A percentile compares a stretch with the other conserved stretches of the same genome.
phyloP scores from a whole-genome alignment of 2,329 filamentous ascomycete species.

The Fusarium sp. region DNA sequence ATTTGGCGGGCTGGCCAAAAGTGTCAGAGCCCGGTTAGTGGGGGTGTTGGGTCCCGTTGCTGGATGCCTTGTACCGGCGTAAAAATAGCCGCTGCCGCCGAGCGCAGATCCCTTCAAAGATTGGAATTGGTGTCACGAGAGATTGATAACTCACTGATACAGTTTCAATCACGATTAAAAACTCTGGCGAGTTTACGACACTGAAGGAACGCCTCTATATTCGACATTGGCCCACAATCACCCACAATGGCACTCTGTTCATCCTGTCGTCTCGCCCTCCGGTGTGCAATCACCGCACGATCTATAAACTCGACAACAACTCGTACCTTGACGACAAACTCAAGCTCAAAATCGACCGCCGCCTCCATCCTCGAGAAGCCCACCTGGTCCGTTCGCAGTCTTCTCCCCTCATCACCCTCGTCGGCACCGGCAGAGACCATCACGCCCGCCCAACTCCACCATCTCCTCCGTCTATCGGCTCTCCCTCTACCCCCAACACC shows the following conservation, averaged over 20 bases:
- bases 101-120: background rate
- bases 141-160: background rate
- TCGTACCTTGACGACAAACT: constrained; percentile 10
- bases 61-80: constrained; percentile 3
- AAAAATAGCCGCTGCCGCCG: background rate
- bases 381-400: constrained; percentile 84
- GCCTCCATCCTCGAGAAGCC: constrained; percentile 73
- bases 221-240: background rate
- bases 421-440: constrained; percentile 58
- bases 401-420: constrained; percentile 66
- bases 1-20: background rate
- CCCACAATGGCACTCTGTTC: constrained; percentile 48
- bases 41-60: background rate
- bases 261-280: constrained; percentile 47
- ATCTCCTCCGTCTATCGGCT: constrained; percentile 90
- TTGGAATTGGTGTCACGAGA: background rate
- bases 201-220: background rate
- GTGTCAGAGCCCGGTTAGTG: background rate
- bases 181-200: background rate
- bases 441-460: constrained; percentile 77
- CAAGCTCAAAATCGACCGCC: constrained; percentile 30
- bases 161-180: background rate
- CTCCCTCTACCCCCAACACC: constrained; percentile 76
- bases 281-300: constrained; percentile 30
- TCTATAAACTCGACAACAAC: background rate